Base-by-base conservation (phyloP, 371 early-diverging fungal genomes). In the Choanephora cucurbitarum region DNA sequence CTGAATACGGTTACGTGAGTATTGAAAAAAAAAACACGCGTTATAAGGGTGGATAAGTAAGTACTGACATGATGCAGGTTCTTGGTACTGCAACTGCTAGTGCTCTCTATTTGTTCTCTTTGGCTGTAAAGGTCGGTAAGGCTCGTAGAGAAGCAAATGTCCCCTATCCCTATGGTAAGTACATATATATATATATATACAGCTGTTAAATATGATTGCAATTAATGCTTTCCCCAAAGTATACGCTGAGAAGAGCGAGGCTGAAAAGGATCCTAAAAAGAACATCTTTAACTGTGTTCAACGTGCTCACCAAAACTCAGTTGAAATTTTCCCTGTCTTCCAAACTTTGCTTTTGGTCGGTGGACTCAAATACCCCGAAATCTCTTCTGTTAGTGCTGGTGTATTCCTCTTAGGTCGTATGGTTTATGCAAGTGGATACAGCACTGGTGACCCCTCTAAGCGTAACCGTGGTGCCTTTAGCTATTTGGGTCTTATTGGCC, bases 241-340 rank as follows among this genome's bases (percentile, higher is more conserved):
- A 45, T 87, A 89, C 58, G 88, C 84, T 49, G 81, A 81, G 10
- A 75, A 66, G 39, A 58, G 62, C 17, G 89, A 85, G 56, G 81
- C 81, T 46, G 81, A 83, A 57, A 73, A 71, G 50, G 81, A 83
- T 54, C 70, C 67, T 21, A 77, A 75, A 61, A 86, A 86, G 65
- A 57, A 76, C 57, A 37, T 81, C 32, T 87, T 87, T 72, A 85
- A 86, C 75, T 86, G 89, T 73, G 60, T 72, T 55, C 89, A 89
- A 67, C 82, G 89, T 44, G 85, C 81, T 28, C 89, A 89, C 69
- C 89, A 86, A 61, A 73, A 74, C 50, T 64, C 70, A 14, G 53
- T 73, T 13, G 80, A 73, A 49, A 24, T 45, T 10, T 69, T 70
- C 31, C 74, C 81, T 15, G 13, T 72, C 8, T 68, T 64, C 39